Base-by-base conservation (phyloP, 1,284 basidiomycete species). In the Takashimella tepidaria region DNA sequence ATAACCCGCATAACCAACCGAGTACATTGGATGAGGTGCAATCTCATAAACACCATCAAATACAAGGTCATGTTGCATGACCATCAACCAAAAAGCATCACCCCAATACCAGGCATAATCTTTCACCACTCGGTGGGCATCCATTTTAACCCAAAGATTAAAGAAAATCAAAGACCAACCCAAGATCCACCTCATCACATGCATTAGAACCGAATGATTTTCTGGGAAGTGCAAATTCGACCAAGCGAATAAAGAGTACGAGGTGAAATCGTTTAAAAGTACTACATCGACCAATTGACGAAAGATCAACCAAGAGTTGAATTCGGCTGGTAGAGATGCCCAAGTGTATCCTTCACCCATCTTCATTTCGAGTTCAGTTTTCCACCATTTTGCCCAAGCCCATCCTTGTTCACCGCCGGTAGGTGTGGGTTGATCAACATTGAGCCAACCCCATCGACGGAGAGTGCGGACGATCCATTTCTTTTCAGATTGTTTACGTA, bases 101-200 rank as follows among this genome's bases (percentile, higher is more conserved):
- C 95, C 95, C 95, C 95, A 98, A 76, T 98, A 98, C 92, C 91
- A 81, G n/a, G 81, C 81, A 51, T 80, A 81, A 63, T 82, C 81
- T 59, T 96, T 97, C 58, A 98, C 92, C 49, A 98, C 91, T 47
- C 91, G 82, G 73, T 98, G 95, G 0, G 95, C 95, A 68, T 98
- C 95, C 12, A 90, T 87, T 76, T 98, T 98, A 63, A 98, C 93
- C 92, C 95, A 98, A 37, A 97, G 81, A 73, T 98, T 98, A 81
- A 98, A 98, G 41, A 82, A 82, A 68, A 98, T 92, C 31, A 98
- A 78, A 0, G 83, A 80, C 63, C 90, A 76, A 12, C 96, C 95
- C 12, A 85, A 85, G 43, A 88, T 73, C 92, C 95, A 98, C 61
- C 90, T 89, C 72, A 92, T 80, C 49, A 88, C 71, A 70, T 97